phyloP scores from a whole-genome alignment of 2,329 filamentous ascomycete genomes.

The Neonectria ditissima region DNA sequence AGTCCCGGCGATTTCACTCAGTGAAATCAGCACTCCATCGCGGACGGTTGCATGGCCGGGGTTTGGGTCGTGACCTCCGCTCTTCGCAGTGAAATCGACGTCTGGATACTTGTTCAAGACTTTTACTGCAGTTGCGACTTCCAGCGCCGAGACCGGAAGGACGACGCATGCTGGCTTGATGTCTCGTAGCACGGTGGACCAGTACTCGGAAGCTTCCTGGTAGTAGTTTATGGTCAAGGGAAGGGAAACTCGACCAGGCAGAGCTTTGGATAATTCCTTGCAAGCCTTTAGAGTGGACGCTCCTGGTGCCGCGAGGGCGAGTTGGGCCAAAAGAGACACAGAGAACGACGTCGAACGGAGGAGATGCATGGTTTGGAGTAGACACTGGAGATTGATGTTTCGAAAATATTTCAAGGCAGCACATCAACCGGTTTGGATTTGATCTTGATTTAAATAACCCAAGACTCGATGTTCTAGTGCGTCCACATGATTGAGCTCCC shows the following conservation, averaged over 20 bases:
- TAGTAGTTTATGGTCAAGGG: constrained; percentile 4
- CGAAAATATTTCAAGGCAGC: not conserved
- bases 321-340: not conserved
- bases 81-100: constrained; percentile 52
- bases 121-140: constrained; percentile 50
- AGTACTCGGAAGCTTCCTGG: constrained; percentile 42
- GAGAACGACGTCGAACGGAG: not conserved
- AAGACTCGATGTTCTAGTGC: too few relatives aligned
- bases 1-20: constrained; percentile 49
- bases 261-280: constrained; percentile 12
- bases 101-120: constrained; percentile 46
- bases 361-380: not conserved
- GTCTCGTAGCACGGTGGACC: constrained; percentile 49
- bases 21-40: constrained; percentile 53
- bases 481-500: too few relatives aligned
- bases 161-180: constrained; percentile 51
- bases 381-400: not conserved
- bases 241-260: constrained; percentile 14
- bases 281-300: constrained; percentile 2
- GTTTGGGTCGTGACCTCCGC: constrained; percentile 55
- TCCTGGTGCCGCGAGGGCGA: not conserved
- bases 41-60: constrained; percentile 48
- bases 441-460: not conserved
- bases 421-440: not conserved
- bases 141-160: constrained; percentile 46